Conservation (phyloP, 805 yeast species). For the Yarrowia bubula region DNA sequence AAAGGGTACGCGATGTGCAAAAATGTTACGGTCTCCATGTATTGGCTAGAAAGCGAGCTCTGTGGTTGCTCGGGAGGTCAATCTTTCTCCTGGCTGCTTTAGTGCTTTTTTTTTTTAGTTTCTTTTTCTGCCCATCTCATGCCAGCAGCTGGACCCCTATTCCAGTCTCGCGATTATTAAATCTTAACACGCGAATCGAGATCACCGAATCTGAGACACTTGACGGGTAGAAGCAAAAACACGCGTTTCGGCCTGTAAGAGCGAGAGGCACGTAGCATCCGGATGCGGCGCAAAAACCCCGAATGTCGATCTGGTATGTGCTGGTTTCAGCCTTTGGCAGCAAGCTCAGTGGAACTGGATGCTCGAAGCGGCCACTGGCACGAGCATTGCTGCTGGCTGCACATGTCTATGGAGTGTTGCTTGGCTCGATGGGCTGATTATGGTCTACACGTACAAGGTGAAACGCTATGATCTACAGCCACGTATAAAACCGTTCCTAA, state of each 20-base stretch:
- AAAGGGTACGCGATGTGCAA: too few relatives aligned
- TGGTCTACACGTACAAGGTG: too few relatives aligned
- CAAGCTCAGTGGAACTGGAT: too few relatives aligned
- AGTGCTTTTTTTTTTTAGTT: neutral
- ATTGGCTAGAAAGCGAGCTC: too few relatives aligned
- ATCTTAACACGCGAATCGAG: conserved; percentile 17
- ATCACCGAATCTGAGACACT: conserved; percentile 6
- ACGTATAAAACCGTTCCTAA: too few relatives aligned
- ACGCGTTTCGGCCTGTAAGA: neutral
- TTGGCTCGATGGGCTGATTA: too few relatives aligned
- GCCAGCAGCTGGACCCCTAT: neutral
- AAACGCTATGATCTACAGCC: too few relatives aligned
- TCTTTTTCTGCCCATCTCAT: neutral
- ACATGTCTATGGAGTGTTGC: too few relatives aligned
- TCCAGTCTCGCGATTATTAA: neutral
- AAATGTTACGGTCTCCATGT: too few relatives aligned
- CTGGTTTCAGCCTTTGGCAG: neutral
- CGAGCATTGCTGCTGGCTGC: neutral
- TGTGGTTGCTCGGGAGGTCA: too few relatives aligned
- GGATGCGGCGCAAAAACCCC: neutral
- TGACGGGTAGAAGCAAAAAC: neutral
- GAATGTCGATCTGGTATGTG: neutral
- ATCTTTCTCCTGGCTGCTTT: neutral
- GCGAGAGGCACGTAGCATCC: neutral
- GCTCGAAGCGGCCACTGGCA: too few relatives aligned